Conservation (phyloP, 83 land plant genomes). For the Diphasiastrum complanatum region DNA sequence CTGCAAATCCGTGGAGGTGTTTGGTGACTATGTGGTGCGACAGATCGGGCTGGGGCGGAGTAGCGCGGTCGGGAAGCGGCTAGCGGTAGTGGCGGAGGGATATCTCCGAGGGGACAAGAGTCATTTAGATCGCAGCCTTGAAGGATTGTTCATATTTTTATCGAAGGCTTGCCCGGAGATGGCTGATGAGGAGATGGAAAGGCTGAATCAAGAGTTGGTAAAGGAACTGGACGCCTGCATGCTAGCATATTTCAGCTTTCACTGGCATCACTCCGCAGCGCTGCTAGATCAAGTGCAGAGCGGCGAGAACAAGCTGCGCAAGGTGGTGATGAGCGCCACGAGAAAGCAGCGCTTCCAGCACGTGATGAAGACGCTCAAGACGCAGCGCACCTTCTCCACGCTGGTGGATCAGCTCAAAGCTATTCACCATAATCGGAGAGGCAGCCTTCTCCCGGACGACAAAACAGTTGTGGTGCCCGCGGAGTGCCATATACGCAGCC, state of each 20-base stretch:
- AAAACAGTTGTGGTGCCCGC: conserved; percentile 2
- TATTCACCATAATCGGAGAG: conserved; percentile 4
- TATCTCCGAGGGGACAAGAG: too few relatives aligned
- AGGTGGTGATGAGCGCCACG: conserved; percentile 29
- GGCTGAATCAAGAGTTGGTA: conserved; percentile 5
- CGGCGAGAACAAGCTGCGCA: conserved; percentile 18
- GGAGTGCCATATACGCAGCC: conserved; percentile 13
- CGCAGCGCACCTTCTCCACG: conserved; percentile 28
- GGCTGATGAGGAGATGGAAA: conserved; percentile 22
- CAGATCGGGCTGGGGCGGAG: too few relatives aligned
- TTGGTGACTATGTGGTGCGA: too few relatives aligned
- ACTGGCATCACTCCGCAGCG: conserved; percentile 27
- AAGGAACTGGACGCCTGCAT: conserved; percentile 39
- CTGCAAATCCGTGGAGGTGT: too few relatives aligned
- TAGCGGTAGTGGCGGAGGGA: too few relatives aligned
- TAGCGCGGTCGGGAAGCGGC: too few relatives aligned
- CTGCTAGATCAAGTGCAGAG: conserved; percentile 29
- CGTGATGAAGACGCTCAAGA: conserved; percentile 19
- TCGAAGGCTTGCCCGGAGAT: neutral
- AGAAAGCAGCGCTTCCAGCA: conserved; percentile 35
- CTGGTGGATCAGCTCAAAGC: conserved; percentile 28
- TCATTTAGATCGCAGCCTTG: neutral
- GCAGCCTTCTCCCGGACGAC: neutral
- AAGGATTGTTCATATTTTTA: neutral
- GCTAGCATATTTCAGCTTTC: conserved; percentile 35